Evolutionary conservation across 106 monocot genomes (phyloP), one percentile per base, ranked within the genome.

Genomic region (Narthecium ossifragum): DNA sequence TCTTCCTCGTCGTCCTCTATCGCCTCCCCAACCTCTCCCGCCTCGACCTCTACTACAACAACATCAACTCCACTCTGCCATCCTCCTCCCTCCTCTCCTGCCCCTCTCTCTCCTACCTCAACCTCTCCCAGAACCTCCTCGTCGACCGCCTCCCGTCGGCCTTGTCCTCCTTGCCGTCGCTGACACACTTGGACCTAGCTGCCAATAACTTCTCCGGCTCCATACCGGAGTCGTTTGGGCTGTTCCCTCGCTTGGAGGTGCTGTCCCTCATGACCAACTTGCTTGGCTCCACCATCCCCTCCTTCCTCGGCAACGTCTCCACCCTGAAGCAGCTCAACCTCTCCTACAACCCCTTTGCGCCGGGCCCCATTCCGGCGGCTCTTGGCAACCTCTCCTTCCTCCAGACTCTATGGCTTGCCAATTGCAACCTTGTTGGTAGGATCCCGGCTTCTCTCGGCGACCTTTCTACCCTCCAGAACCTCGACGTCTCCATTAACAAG

Each of bases 281-380:
- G 11, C 72, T 92, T 55, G 51, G 12, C 23, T 55, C 36, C 47
- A 51, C 64, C 26, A 38, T 80, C 12, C 76, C 85, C 17, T 1
- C 66, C 3, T 73, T 73, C 34, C 73, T 78, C 27, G 76, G 59
- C 32, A 51, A 64, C 20, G 18, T 81, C 40, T 49, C 70, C 45
- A 81, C 70, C 2, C 77, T 89, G 9, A 60, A 27, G 5, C 72
- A 89, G 53, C 76, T 89, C 47, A 84, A 80, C 62, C 68, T 89
- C 31, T 77, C 84, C 46, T 84, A 92, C 75, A 92, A 92, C 62
- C 66, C 75, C 11, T 81, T 92, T 66, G 22, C 60, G 13, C 72
- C 77, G 0, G 78, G 73, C 0, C 59, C 63, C 5, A 48, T 92
- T 3, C 92, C 92, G 1, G 9, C 51, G 14, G 43, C 55, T 18